A percentile compares a stretch with the other conserved stretches of the same genome.
Evolutionary conservation across 805 yeast species (phyloP).

Genomic region (Naumovozyma dairenensis): DNA sequence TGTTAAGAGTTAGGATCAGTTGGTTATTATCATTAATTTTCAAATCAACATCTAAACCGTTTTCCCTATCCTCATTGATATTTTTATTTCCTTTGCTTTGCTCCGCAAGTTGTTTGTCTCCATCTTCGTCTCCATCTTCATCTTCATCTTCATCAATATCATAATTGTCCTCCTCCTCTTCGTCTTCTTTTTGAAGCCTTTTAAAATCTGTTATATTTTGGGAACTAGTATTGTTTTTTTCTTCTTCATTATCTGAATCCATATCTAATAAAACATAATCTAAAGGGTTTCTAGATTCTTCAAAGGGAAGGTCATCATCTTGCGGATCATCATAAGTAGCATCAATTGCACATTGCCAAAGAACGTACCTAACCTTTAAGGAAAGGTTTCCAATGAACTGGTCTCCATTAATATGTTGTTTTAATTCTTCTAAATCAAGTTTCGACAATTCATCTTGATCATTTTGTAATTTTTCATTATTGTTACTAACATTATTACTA

Average conservation of each 20-base stretch:
- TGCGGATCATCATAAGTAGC: slow-evolving; percentile 27
- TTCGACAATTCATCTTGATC: slow-evolving; percentile 28
- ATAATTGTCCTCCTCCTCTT: slow-evolving; percentile 12
- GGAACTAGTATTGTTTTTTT: slow-evolving; percentile 1
- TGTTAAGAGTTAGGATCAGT: slow-evolving; percentile 26
- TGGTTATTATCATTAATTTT: slow-evolving; percentile 15
- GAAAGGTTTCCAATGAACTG: slow-evolving; percentile 47
- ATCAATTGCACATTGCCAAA: slow-evolving; percentile 53
- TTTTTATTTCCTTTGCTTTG: neutral
- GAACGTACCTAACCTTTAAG: slow-evolving; percentile 51
- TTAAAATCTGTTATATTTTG: neutral
- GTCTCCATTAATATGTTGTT: slow-evolving; percentile 35
- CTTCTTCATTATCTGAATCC: slow-evolving; percentile 4
- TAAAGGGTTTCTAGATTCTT: slow-evolving; percentile 7
- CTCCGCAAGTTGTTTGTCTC: neutral
- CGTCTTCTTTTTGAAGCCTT: neutral
- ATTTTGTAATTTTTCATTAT: slow-evolving; percentile 4
- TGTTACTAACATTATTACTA: neutral
- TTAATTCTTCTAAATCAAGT: slow-evolving; percentile 33
- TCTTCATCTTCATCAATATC: slow-evolving; percentile 10
- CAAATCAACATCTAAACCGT: neutral
- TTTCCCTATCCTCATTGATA: neutral
- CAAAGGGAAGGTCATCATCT: slow-evolving; percentile 23
- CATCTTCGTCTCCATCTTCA: slow-evolving; percentile 9
- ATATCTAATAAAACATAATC: slow-evolving; percentile 12